phyloP scores from a whole-genome alignment of 169 alveolate genomes.

The Plasmodium relictum region DNA sequence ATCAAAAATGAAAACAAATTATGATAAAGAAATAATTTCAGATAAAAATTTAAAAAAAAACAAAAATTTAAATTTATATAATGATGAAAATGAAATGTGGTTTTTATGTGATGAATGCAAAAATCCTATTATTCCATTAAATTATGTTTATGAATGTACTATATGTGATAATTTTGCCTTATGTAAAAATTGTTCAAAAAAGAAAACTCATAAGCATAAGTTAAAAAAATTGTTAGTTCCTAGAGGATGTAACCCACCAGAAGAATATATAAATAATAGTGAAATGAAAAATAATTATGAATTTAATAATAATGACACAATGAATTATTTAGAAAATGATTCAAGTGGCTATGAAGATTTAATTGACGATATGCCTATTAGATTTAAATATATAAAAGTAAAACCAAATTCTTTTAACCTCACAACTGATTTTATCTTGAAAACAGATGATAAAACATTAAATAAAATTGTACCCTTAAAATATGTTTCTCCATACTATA shows the following conservation, averaged over 20 bases:
- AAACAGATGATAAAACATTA: constrained; percentile 80
- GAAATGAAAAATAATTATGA: neutral
- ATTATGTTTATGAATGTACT: constrained; percentile 81
- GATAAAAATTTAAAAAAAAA: constrained; percentile 5
- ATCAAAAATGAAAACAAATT: neutral
- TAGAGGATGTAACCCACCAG: constrained; percentile 68
- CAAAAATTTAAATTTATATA: constrained; percentile 23
- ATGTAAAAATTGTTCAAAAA: constrained; percentile 80
- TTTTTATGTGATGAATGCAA: constrained; percentile 85
- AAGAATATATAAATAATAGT: constrained; percentile 10
- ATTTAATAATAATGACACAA: constrained; percentile 11
- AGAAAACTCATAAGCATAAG: constrained; percentile 81
- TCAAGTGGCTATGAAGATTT: constrained; percentile 84
- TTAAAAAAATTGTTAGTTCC: constrained; percentile 78
- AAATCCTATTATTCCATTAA: constrained; percentile 80
- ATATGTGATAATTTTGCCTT: constrained; percentile 83
- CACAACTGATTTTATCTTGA: constrained; percentile 77
- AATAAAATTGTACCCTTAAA: constrained; percentile 80
- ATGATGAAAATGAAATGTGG: constrained; percentile 81
- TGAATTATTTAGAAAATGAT: constrained; percentile 66
- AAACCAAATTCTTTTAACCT: constrained; percentile 80
- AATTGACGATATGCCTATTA: constrained; percentile 85
- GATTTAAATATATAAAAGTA: constrained; percentile 84
- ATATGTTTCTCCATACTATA: constrained; percentile 27
- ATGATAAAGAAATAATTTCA: constrained; percentile 1